Percentiles rank a stretch among this genome's conserved stretches.
phyloP scores from a whole-genome alignment of 495 filamentous ascomycete genomes.

The Hyaloscypha finlandica region DNA sequence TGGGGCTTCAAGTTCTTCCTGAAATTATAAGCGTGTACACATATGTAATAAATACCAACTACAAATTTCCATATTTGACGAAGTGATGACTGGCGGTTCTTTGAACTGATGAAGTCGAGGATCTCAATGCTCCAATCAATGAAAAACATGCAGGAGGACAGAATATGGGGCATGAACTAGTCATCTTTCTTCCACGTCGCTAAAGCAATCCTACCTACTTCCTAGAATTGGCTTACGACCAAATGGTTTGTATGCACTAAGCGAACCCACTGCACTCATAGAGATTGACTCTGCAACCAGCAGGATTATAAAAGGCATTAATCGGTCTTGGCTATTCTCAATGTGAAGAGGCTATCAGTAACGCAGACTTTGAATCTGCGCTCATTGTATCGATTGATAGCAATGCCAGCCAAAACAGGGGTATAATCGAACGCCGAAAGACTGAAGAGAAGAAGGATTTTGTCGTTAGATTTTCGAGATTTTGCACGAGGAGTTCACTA shows the following conservation, averaged over 20 bases:
- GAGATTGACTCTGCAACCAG: slow-evolving; percentile 30
- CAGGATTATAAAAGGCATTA: slow-evolving; percentile 35
- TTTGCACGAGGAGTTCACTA: neutral
- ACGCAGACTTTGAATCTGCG: slow-evolving; percentile 11
- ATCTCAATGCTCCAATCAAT: too few species aligned
- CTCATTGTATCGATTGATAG: slow-evolving; percentile 24
- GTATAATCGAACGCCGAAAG: slow-evolving; percentile 34
- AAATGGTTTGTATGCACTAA: slow-evolving; percentile 30
- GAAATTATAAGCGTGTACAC: too few species aligned
- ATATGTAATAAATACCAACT: too few species aligned
- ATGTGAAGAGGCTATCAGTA: slow-evolving; percentile 31
- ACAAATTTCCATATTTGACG: too few species aligned
- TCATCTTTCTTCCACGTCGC: neutral
- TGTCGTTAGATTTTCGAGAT: neutral
- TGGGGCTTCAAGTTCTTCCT: too few species aligned
- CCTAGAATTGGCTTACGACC: neutral
- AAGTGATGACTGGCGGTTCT: too few species aligned
- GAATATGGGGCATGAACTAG: too few species aligned
- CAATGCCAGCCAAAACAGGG: slow-evolving; percentile 29
- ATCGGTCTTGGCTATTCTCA: slow-evolving; percentile 32
- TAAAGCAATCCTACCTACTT: neutral
- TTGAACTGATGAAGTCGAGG: too few species aligned
- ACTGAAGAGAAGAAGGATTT: slow-evolving; percentile 25
- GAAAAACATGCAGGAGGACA: too few species aligned
- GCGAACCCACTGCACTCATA: slow-evolving; percentile 34